Evolutionary conservation across 352 stramenopile genomes (phyloP).

Genomic region (Globisporangium paddicum): DNA sequence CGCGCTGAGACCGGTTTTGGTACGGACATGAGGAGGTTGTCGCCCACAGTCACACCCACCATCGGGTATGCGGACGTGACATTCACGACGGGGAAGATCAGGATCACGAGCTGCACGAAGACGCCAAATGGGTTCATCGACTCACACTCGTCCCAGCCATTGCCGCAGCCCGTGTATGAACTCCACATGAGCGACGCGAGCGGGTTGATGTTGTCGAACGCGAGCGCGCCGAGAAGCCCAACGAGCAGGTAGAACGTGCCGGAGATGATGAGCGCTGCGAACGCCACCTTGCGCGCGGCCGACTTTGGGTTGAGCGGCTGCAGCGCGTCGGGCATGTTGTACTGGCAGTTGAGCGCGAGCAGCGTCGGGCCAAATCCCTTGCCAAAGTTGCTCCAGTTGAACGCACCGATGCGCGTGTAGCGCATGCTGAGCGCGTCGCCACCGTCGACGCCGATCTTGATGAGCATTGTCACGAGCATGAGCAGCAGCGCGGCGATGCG

Average conservation of each 20-base stretch:
- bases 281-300: slow-evolving; percentile 54
- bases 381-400: slow-evolving; percentile 81
- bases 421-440: slow-evolving; percentile 29
- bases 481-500: slow-evolving; percentile 71
- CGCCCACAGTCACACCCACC: slow-evolving; percentile 76
- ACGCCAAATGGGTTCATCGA: slow-evolving; percentile 43
- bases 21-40: slow-evolving; percentile 85
- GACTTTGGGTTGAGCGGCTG: slow-evolving; percentile 75
- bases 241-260: slow-evolving; percentile 72
- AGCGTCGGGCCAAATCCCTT: slow-evolving; percentile 78
- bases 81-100: slow-evolving; percentile 83
- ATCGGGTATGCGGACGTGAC: slow-evolving; percentile 83
- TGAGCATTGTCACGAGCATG: slow-evolving; percentile 72
- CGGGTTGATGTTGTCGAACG: slow-evolving; percentile 79
- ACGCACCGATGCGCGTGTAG: slow-evolving; percentile 40
- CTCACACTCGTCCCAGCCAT: slow-evolving; percentile 58
- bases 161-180: slow-evolving; percentile 73
- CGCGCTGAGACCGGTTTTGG: slow-evolving; percentile 48
- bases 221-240: slow-evolving; percentile 61
- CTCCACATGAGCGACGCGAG: slow-evolving; percentile 80
- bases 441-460: slow-evolving; percentile 69
- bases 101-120: slow-evolving; percentile 69
- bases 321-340: slow-evolving; percentile 83
- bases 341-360: slow-evolving; percentile 85
- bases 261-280: slow-evolving; percentile 56